phyloP scores from a whole-genome alignment of 2,329 filamentous ascomycete genomes.

The Venturia carpophila region DNA sequence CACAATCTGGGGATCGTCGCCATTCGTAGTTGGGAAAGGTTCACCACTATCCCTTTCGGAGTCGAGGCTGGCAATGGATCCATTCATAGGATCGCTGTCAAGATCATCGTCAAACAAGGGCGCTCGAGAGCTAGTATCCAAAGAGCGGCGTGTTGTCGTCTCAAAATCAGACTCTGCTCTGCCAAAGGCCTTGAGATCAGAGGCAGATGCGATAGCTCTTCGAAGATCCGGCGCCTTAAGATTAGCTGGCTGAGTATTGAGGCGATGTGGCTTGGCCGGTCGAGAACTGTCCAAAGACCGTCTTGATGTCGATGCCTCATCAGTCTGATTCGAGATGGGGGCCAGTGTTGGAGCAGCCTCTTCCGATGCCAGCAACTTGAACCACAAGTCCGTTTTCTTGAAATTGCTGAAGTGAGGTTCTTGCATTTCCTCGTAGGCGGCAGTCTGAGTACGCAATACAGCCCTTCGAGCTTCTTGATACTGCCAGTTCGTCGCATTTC shows the following conservation, averaged over 20 bases:
- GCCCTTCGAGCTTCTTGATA: slow-evolving; percentile 77
- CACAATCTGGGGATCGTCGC: slow-evolving; percentile 70
- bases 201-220: slow-evolving; percentile 53
- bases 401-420: slow-evolving; percentile 73
- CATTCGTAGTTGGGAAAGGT: slow-evolving; percentile 10
- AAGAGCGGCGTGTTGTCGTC: slow-evolving; percentile 52
- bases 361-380: slow-evolving; percentile 88
- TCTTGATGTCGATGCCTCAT: not conserved
- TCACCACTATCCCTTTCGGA: slow-evolving; percentile 52
- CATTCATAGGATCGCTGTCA: slow-evolving; percentile 60
- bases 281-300: slow-evolving; percentile 16
- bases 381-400: slow-evolving; percentile 88
- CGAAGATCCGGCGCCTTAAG: slow-evolving; percentile 41
- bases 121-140: slow-evolving; percentile 55
- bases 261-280: not conserved
- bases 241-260: slow-evolving; percentile 11
- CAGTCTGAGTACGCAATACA: slow-evolving; percentile 73
- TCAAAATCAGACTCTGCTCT: slow-evolving; percentile 37
- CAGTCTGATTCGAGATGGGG: not conserved
- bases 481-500: slow-evolving; percentile 65
- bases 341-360: slow-evolving; percentile 39
- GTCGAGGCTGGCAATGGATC: slow-evolving; percentile 74
- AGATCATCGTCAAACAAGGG: slow-evolving; percentile 78
- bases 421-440: slow-evolving; percentile 77
- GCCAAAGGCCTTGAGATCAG: slow-evolving; percentile 46